Percentiles rank a stretch among this genome's conserved stretches.
phyloP scores from a whole-genome alignment of 164 flowering plant genomes.

The Liquidambar formosana region DNA sequence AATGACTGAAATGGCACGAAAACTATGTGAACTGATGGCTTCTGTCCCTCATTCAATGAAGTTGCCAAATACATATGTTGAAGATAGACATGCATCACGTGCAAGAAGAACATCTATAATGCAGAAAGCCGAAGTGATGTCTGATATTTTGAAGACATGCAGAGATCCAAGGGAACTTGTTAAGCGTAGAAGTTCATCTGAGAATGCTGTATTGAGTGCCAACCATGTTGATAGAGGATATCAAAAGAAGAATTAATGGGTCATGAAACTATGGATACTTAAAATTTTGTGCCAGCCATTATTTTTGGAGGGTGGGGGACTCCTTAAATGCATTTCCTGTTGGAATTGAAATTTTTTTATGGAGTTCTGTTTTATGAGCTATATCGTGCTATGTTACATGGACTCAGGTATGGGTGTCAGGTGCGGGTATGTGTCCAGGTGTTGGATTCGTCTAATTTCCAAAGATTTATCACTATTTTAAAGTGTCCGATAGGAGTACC shows the following conservation, averaged over 20 bases:
- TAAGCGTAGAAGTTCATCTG: slow-evolving; percentile 32
- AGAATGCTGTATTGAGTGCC: slow-evolving; percentile 37
- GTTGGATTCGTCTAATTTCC: too few relatives aligned
- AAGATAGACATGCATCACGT: slow-evolving; percentile 23
- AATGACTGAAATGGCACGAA: slow-evolving; percentile 43
- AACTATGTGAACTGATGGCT: slow-evolving; percentile 49
- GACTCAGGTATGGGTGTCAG: too few relatives aligned
- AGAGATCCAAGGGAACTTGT: slow-evolving; percentile 51
- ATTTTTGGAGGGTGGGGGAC: neutral
- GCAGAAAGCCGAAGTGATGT: slow-evolving; percentile 58
- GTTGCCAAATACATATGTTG: slow-evolving; percentile 50
- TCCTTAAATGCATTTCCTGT: neutral
- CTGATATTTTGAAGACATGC: slow-evolving; percentile 56
- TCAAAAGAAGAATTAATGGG: slow-evolving; percentile 17
- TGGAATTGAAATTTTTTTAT: neutral
- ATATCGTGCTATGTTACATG: too few relatives aligned
- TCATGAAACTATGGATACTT: neutral
- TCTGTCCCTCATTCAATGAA: slow-evolving; percentile 62
- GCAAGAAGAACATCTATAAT: slow-evolving; percentile 50
- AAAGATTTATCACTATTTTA: too few relatives aligned
- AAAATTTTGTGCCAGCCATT: neutral
- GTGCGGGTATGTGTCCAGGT: too few relatives aligned
- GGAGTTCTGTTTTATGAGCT: neutral
- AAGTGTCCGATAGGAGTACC: too few relatives aligned
- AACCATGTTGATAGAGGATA: slow-evolving; percentile 35